phyloP scores from a whole-genome alignment of 2,329 filamentous ascomycete species.

The Diplodia sapinea region DNA sequence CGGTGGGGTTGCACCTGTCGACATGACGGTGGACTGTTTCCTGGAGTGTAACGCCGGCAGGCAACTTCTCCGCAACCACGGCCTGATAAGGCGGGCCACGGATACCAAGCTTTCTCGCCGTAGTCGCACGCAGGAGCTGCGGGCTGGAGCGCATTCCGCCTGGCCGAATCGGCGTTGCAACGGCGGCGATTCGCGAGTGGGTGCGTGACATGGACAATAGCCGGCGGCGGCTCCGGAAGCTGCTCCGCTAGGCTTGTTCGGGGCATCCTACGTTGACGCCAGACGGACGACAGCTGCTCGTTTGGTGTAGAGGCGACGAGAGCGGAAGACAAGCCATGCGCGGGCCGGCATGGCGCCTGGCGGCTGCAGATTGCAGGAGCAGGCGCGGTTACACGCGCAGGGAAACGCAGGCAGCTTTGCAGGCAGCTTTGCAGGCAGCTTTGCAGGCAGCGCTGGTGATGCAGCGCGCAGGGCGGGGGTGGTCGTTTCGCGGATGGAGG shows the following conservation, averaged over 20 bases:
- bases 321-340: background rate
- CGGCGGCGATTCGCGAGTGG: conserved; percentile 11
- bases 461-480: background rate
- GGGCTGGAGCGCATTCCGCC: background rate
- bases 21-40: background rate
- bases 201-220: conserved; percentile 14
- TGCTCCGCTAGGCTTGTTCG: conserved; percentile 1
- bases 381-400: background rate
- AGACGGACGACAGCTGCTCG: conserved; percentile 10
- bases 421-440: too few species aligned
- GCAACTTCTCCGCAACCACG: conserved; percentile 13
- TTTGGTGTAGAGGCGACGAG: conserved; percentile 7
- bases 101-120: conserved; percentile 20
- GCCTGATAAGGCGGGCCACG: conserved; percentile 21
- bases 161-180: conserved; percentile 17
- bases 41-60: conserved; percentile 12
- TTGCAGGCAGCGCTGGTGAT: background rate
- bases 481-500: background rate
- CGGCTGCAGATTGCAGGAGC: background rate
- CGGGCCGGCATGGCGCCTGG: too few species aligned
- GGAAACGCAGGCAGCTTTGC: background rate
- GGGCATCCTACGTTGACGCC: conserved; percentile 17
- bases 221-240: conserved; percentile 7
- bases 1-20: conserved; percentile 15
- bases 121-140: background rate